Base-by-base conservation (phyloP, 2,329 filamentous ascomycete genomes). In the Claviceps humidiphila region DNA sequence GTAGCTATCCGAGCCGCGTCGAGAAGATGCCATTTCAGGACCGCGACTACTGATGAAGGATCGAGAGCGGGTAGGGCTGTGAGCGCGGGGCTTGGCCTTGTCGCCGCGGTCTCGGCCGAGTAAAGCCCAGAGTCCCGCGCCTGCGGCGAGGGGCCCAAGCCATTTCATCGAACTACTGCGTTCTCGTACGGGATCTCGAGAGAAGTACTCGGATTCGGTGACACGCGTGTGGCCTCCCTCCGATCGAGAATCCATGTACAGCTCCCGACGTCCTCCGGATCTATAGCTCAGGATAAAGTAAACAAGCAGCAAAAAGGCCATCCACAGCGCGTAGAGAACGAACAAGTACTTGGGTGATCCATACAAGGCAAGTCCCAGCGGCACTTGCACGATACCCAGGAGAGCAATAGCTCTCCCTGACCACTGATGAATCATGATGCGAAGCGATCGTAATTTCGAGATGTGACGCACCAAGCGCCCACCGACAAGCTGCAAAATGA, bases 281-380 rank as follows among this genome's bases (percentile, higher is more conserved):
- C 80, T 74, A 66, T 87, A 94, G 57, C 84, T 85, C 38, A 95
- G 72, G 52, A 91, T 73, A 60, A 97, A 94, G 67, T 89, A 96
- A 14, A 81, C 57, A 2, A 89, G 61, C 16, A 96, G 59, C 38
- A 96, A 71, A 17, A 86, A 74, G 30, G 81, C 79, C 65, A 85
- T 84, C 74, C 85, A 91, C 0, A 97, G 57, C 0, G 90, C 78
- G 62, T 86, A 98, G 3, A 97, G 73, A 50, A 98, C 82, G 65
- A 97, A 98, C 3, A 90, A 76, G 40, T 78, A 80, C 61, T 85
- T 81, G 5, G 93, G 91, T 34, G 90, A 95, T 5, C 93, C 93
- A 62, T 96, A 98, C 1, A 98, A 74, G 0, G 90, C 90, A 47
- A 98, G 74, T 0, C 93, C 93, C 0, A 98, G 75, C 0, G 93